Base-by-base conservation (phyloP, 2,329 filamentous ascomycete genomes). In the Trichoderma sp. region DNA sequence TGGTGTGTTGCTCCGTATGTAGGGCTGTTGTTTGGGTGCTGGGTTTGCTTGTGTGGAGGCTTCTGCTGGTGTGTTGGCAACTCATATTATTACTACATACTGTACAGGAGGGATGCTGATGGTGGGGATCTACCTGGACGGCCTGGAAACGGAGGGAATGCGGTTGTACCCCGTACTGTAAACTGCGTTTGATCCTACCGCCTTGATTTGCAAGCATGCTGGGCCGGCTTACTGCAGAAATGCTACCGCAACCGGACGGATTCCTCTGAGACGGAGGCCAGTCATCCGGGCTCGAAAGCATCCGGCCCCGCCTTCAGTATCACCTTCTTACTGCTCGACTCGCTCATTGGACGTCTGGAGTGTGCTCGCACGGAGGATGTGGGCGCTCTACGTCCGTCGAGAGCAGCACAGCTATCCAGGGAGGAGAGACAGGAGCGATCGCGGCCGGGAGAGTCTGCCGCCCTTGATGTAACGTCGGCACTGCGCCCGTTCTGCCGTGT, bases 381-480 rank as follows among this genome's bases (percentile, higher is more conserved):
- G 25, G 13, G 27, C 29, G 27, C 19, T 32, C 50, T 3, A 25
- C 15, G 22, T 29, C 10, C 17, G n/a, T 27, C 10, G 12, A 56
- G 32, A 12, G 22, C 35, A 15, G 19, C 29, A 56, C 4, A 39
- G 19, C 22, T 13, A 13, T 10, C 50, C n/a, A 25, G 59, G 22
- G 32, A n/a, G 13, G n/a, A 63, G 59, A 27, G 45, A 63, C 9
- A n/a, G 10, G 58, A 34, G 15, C 1, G 17, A 27, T 27, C 35
- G 22, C 22, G 34, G 34, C 13, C 17, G 27, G 59, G 34, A 53
- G 60, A 29, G 37, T 64, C 48, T 64, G 10, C 60, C 48, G 50
- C 45, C 25, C 50, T 42, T 12, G 52, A 54, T 64, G 60, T 54
- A 64, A 64, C 60, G 34, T 35, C 60, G 60, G 60, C 48, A 42